A percentile compares a stretch with the other conserved stretches of the same genome.
Evolutionary conservation across 1,139 yeast species (phyloP).

Genomic region (Suhomyces coccinellae): DNA sequence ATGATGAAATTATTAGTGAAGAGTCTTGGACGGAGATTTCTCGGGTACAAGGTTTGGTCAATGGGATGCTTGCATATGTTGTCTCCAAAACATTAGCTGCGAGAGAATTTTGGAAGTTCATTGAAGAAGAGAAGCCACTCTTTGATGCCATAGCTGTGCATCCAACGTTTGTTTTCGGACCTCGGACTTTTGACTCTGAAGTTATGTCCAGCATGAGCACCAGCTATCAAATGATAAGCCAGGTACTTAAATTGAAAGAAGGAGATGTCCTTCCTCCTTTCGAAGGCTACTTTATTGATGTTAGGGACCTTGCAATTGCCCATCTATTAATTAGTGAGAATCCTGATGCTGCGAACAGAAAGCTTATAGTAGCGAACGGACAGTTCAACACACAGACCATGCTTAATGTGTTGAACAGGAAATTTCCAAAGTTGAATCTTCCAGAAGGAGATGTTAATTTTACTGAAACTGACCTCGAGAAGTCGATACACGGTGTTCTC

Average conservation of each 20-base stretch:
- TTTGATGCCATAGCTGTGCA: background rate
- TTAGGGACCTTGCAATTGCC: conserved; percentile 16
- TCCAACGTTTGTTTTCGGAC: conserved; percentile 1
- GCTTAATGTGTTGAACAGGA: conserved; percentile 27
- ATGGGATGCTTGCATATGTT: background rate
- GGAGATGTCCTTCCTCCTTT: conserved; percentile 12
- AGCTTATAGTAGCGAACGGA: conserved; percentile 7
- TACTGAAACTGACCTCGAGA: background rate
- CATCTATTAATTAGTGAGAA: conserved; percentile 14
- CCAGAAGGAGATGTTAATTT: background rate
- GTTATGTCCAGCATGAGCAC: background rate
- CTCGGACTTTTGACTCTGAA: background rate
- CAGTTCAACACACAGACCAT: conserved; percentile 27
- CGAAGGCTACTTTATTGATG: conserved; percentile 14
- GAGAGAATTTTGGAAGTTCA: background rate
- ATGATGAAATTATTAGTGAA: background rate
- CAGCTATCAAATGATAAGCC: background rate
- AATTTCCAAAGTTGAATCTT: conserved; percentile 11
- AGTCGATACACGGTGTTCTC: conserved; percentile 8
- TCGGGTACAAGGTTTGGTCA: background rate
- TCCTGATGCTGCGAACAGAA: conserved; percentile 10
- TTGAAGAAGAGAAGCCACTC: conserved; percentile 1
- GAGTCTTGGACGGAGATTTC: background rate
- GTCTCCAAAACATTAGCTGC: background rate
- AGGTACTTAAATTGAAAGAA: conserved; percentile 14